Conservation (phyloP, 202 grass and related monocot genomes). For the Zizania palustris region DNA sequence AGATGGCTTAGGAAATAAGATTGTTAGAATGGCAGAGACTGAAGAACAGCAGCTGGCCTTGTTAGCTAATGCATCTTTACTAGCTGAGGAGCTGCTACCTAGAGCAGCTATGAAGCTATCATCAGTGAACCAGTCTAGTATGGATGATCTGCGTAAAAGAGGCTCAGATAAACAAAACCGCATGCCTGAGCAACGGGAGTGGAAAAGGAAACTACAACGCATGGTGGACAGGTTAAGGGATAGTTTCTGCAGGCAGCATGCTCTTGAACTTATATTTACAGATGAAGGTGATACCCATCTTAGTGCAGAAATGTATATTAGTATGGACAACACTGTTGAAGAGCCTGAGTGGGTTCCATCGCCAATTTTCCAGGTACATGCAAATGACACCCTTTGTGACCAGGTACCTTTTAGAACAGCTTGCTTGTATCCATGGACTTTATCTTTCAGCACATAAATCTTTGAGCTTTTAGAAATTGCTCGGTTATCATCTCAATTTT, state of each 20-base stretch:
- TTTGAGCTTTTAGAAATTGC: conserved; percentile 11
- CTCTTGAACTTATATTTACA: conserved; percentile 97
- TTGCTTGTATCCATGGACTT: conserved; percentile 9
- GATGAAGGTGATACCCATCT: conserved; percentile 91
- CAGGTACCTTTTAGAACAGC: not conserved
- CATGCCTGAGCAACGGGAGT: conserved; percentile 90
- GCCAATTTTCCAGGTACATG: conserved; percentile 85
- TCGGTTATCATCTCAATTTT: not conserved
- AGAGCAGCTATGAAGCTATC: conserved; percentile 89
- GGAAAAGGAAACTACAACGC: conserved; percentile 87
- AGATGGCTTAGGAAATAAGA: conserved; percentile 86
- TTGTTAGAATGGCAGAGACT: conserved; percentile 89
- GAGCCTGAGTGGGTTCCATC: conserved; percentile 89
- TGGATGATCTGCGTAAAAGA: conserved; percentile 73
- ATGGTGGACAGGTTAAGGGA: conserved; percentile 85
- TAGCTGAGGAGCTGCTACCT: conserved; percentile 93
- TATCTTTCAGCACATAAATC: conserved; percentile 9
- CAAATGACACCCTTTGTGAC: conserved; percentile 2
- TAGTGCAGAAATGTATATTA: conserved; percentile 91
- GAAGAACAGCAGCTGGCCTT: conserved; percentile 88
- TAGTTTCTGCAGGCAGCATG: conserved; percentile 90
- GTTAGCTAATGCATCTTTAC: conserved; percentile 89
- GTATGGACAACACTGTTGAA: conserved; percentile 70
- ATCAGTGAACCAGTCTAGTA: conserved; percentile 52
- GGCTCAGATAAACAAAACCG: conserved; percentile 65